These are phyloP conservation scores for Ophiobolus disseminans DNA, from an alignment of 2,329 filamentous ascomycete species.

Conservation along the genomic window DNA sequence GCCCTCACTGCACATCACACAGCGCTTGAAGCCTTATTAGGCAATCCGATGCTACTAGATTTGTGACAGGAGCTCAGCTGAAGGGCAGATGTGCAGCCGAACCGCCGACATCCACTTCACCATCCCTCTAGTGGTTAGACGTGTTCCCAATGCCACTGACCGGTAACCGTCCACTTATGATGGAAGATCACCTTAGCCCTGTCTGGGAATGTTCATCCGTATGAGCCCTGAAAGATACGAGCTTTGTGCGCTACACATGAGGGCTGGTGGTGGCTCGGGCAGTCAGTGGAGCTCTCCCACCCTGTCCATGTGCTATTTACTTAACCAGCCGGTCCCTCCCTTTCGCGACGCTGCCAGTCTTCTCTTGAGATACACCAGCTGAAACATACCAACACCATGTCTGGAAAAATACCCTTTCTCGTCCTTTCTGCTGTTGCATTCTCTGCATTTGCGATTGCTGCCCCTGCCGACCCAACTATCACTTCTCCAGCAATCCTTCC, in stretches of 20 bases:
- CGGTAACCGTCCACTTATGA: conserved; percentile 6
- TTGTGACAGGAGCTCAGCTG: conserved; percentile 8
- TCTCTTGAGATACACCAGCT: neutral
- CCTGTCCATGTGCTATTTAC: conserved; percentile 6
- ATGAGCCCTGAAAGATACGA: conserved; percentile 11
- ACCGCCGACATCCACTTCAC: conserved; percentile 3
- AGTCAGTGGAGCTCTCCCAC: conserved; percentile 2
- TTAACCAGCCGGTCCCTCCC: conserved; percentile 6
- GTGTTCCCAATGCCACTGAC: conserved; percentile 11
- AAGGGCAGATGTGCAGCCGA: conserved; percentile 2
- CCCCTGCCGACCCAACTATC: conserved; percentile 39
- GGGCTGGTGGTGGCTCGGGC: conserved; percentile 16
- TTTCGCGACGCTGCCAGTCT: neutral
- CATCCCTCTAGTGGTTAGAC: conserved; percentile 6
- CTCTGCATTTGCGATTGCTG: conserved; percentile 20
- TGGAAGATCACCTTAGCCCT: conserved; percentile 4
- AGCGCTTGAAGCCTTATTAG: neutral
- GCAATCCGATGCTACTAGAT: conserved; percentile 1
- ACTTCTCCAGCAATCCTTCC: conserved; percentile 36
- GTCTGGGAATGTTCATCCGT: conserved; percentile 12
- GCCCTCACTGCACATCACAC: conserved; percentile 5
- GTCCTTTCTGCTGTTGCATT: conserved; percentile 21
- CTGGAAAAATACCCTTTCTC: conserved; percentile 14
- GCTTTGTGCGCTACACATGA: conserved; percentile 9
- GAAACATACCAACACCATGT: conserved; percentile 18